Evolutionary conservation across 1,284 basidiomycete species (phyloP), one percentile per base, ranked within the genome.

Genomic region (Tremellales sp.): DNA sequence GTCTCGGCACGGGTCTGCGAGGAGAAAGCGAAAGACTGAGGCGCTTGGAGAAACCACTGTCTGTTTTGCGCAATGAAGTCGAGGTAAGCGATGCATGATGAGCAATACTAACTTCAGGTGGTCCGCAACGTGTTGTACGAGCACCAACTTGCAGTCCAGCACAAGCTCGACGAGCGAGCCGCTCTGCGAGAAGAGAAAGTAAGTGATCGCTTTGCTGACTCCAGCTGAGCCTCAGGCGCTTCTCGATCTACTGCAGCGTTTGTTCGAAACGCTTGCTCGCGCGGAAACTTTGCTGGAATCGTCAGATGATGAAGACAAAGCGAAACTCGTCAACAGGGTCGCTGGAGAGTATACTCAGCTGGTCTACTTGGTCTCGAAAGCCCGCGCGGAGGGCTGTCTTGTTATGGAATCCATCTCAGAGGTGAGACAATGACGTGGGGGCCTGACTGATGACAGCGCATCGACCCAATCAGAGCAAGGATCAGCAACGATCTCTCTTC

Each of bases 341-440:
- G 89, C 91, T 10, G 78, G 83, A 10, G 93, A 95, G 70, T 95
- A 93, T 66, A 88, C 81, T 3, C 91, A 97, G 65, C 78, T 97
- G n/a, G 76, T 90, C 28, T 97, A 97, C 67, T 86, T 95, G 57
- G 79, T 83, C 31, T 79, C 82, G 14, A 93, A 95, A 67, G 88
- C 91, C 14, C 77, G 81, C 9, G 74, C 75, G 10, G 84, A 89
- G 58, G 78, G 79, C 2, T 88, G 87, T 65, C 78, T 77, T 8
- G 90, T 89, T 59, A 81, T 93, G 2, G 79, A 85, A 48, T 84
- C 86, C 54, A 79, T 91, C 13, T 82, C 88, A 76, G 86, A 85
- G 79, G 91, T 93, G 70, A 75, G 87, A 82, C 4, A 14, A 13
- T 24, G 27, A 18, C 19, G 27, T 21, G 1, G 3, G 0, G 2